Percentiles rank a stretch among this genome's conserved stretches.
Conservation (phyloP, 352 stramenopile species). For the Aphanomyces invadans region DNA sequence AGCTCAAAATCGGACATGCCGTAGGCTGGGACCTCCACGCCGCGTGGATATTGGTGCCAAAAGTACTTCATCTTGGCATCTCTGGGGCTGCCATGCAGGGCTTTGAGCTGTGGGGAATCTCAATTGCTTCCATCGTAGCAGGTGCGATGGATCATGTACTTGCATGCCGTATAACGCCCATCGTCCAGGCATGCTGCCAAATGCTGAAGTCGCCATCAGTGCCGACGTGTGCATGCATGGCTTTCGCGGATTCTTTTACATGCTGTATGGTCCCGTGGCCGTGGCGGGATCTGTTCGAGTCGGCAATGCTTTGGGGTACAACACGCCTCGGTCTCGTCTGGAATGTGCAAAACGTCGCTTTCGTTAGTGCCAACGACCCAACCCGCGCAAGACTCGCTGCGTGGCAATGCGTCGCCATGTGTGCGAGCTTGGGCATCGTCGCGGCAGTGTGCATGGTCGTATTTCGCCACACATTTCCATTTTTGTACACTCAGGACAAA, state of each 20-base stretch:
- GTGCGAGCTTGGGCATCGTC: constrained; percentile 32
- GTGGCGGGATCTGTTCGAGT: constrained; percentile 46
- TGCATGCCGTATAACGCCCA: constrained; percentile 25
- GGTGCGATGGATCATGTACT: constrained; percentile 38
- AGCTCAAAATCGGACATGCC: constrained; percentile 26
- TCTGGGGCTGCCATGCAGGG: constrained; percentile 19
- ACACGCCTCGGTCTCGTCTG: too few relatives aligned
- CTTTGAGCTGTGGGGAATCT: constrained; percentile 21
- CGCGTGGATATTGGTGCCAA: constrained; percentile 5
- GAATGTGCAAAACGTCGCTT: not conserved
- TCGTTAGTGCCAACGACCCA: constrained; percentile 39
- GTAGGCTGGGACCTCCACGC: constrained; percentile 11
- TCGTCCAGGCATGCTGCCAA: constrained; percentile 45
- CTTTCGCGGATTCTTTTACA: constrained; percentile 40
- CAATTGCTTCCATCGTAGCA: constrained; percentile 9
- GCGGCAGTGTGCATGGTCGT: constrained; percentile 29
- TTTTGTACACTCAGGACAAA: constrained; percentile 6
- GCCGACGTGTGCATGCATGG: constrained; percentile 48
- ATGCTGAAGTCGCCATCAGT: constrained; percentile 41
- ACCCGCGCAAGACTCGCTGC: constrained; percentile 37
- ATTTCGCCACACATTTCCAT: constrained; percentile 32
- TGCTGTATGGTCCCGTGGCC: constrained; percentile 42
- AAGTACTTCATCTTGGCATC: constrained; percentile 10
- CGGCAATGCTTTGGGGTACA: constrained; percentile 35
- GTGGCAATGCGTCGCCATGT: constrained; percentile 31